phyloP scores from a whole-genome alignment of 192 early-diverging fungal species.

The Ramicandelaber brevisporus region DNA sequence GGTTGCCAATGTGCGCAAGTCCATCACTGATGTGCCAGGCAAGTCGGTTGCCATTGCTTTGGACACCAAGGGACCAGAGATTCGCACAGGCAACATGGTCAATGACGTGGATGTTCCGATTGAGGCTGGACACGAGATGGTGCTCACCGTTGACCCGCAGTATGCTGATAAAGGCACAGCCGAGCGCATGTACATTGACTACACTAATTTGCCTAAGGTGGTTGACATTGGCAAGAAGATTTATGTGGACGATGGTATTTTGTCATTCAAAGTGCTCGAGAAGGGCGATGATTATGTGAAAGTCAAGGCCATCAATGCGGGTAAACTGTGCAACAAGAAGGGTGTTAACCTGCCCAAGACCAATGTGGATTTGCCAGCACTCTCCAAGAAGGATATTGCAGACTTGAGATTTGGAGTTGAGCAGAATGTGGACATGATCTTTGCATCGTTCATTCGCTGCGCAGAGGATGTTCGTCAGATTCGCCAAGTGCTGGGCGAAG shows the following conservation, averaged over 20 bases:
- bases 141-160: slow-evolving; percentile 36
- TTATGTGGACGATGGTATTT: slow-evolving; percentile 85
- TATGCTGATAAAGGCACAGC: slow-evolving; percentile 29
- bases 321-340: slow-evolving; percentile 73
- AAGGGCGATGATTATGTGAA: slow-evolving; percentile 22
- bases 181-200: slow-evolving; percentile 55
- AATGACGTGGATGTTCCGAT: slow-evolving; percentile 47
- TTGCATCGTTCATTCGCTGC: slow-evolving; percentile 89
- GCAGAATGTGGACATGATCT: slow-evolving; percentile 83
- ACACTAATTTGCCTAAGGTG: slow-evolving; percentile 49
- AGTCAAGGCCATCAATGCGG: slow-evolving; percentile 63
- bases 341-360: slow-evolving; percentile 89
- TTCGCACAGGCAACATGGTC: slow-evolving; percentile 60
- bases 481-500: slow-evolving; percentile 52
- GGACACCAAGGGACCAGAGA: slow-evolving; percentile 73
- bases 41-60: slow-evolving; percentile 40
- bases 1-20: slow-evolving; percentile 37
- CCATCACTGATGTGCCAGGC: slow-evolving; percentile 14
- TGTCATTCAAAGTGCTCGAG: slow-evolving; percentile 81
- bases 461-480: slow-evolving; percentile 78
- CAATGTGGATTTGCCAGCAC: slow-evolving; percentile 75
- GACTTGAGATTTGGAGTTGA: slow-evolving; percentile 82
- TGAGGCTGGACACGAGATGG: slow-evolving; percentile 50
- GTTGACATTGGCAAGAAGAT: slow-evolving; percentile 46
- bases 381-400: slow-evolving; percentile 80